Percentiles rank a stretch among this genome's conserved stretches.
Conservation (phyloP, 225 moss, liverwort and hornwort species). For the Marchantia paleacea region DNA sequence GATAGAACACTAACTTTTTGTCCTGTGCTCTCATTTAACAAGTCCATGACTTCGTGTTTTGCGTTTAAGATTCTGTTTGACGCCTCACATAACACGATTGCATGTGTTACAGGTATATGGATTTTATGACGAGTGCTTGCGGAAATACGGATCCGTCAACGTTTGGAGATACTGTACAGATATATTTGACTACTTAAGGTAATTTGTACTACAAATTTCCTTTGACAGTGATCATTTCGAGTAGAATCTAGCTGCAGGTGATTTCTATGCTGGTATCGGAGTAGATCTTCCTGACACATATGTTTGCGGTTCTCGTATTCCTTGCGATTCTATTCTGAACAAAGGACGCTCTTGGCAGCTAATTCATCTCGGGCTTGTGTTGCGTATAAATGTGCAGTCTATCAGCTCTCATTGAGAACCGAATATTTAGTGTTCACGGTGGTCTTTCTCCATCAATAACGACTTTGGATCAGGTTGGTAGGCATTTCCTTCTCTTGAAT, state of each 20-base stretch:
- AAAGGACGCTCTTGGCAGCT: not conserved
- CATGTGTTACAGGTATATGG: constrained; percentile 73
- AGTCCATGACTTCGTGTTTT: not conserved
- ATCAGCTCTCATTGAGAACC: constrained; percentile 97
- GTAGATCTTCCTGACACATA: not conserved
- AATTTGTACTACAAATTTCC: constrained; percentile 19
- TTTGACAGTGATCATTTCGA: not conserved
- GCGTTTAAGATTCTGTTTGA: not conserved
- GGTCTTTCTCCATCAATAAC: constrained; percentile 98
- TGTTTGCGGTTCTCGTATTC: not conserved
- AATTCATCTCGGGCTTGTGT: not conserved
- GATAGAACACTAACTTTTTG: too few relatives aligned
- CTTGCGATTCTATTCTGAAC: not conserved
- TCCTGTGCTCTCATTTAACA: not conserved
- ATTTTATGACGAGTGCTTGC: constrained; percentile 95
- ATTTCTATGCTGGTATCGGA: not conserved
- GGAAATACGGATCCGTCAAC: constrained; percentile 98
- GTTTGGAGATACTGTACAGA: constrained; percentile 99
- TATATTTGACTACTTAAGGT: constrained; percentile 98
- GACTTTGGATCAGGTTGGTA: constrained; percentile 91
- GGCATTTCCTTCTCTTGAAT: not conserved
- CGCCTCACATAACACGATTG: constrained; percentile 3
- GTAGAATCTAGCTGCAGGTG: not conserved
- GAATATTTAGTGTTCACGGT: constrained; percentile 98
- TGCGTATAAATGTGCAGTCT: constrained; percentile 45